Conservation (phyloP, 106 monocot genomes). For the Amphibolis antarctica region DNA sequence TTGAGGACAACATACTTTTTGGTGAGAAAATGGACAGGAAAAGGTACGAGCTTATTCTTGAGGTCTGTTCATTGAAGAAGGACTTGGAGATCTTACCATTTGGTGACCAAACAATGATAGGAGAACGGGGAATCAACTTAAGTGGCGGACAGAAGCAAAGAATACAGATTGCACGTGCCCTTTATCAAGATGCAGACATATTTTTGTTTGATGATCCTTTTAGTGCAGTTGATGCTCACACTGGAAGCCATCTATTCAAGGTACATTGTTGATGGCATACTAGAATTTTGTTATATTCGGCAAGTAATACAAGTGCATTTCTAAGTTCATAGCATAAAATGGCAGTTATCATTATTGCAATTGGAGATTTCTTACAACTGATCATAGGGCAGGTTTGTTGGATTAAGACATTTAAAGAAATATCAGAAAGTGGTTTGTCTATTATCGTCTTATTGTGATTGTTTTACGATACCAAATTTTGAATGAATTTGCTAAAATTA, state of each 20-base stretch:
- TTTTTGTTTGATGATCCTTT: constrained; percentile 91
- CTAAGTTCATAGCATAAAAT: too few species aligned
- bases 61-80: constrained; percentile 75
- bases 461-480: background rate
- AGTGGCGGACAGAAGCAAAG: constrained; percentile 98
- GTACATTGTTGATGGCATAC: constrained; percentile 13
- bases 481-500: background rate
- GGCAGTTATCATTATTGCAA: too few species aligned
- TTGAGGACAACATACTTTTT: constrained; percentile 84
- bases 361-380: too few species aligned
- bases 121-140: constrained; percentile 93
- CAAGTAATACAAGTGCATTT: too few species aligned
- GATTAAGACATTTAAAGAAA: too few species aligned
- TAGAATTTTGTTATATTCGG: too few species aligned
- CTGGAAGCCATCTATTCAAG: constrained; percentile 85
- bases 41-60: constrained; percentile 52
- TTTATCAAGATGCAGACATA: constrained; percentile 86
- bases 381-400: too few species aligned
- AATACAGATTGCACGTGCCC: constrained; percentile 82
- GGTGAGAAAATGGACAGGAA: constrained; percentile 64
- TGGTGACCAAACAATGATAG: constrained; percentile 79
- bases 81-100: constrained; percentile 80
- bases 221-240: constrained; percentile 93
- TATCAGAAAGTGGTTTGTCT: too few species aligned
- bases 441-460: too few species aligned